Conservation (phyloP, 106 monocot genomes). For the Dendrobium chrysotoxum region DNA sequence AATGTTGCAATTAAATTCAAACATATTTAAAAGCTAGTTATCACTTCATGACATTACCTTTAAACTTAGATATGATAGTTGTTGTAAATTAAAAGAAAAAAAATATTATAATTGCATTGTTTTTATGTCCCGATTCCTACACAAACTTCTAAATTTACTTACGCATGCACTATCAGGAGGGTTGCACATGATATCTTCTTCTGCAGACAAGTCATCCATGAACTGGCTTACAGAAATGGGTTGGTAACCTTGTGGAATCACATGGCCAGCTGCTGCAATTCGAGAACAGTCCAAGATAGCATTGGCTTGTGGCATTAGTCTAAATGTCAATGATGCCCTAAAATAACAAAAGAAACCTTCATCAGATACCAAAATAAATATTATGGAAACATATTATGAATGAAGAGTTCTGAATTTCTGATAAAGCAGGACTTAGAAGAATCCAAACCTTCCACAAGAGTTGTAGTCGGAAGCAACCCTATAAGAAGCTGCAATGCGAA, state of each 20-base stretch:
- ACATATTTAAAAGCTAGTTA: too few species aligned
- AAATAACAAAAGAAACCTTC: slow-evolving; percentile 9
- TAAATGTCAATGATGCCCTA: slow-evolving; percentile 79
- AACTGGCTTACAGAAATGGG: slow-evolving; percentile 80
- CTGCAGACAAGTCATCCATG: slow-evolving; percentile 78
- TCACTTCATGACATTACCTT: too few species aligned
- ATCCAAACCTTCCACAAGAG: slow-evolving; percentile 53
- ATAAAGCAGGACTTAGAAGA: slow-evolving; percentile 1
- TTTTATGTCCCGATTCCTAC: background rate
- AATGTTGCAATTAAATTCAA: too few species aligned
- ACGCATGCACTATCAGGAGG: slow-evolving; percentile 47
- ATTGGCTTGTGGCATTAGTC: slow-evolving; percentile 71
- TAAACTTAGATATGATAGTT: too few species aligned
- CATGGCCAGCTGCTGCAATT: slow-evolving; percentile 78
- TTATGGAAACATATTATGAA: background rate
- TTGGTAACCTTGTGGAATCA: slow-evolving; percentile 67
- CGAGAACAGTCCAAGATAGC: slow-evolving; percentile 76
- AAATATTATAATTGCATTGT: background rate
- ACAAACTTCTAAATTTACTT: slow-evolving; percentile 16
- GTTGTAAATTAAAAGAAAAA: too few species aligned
- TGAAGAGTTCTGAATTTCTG: background rate
- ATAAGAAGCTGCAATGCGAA: slow-evolving; percentile 66
- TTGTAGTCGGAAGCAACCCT: slow-evolving; percentile 26
- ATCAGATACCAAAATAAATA: background rate
- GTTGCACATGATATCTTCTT: slow-evolving; percentile 50